Base-by-base conservation (phyloP, 2,329 filamentous ascomycete species). In the Monosporascus sp. region DNA sequence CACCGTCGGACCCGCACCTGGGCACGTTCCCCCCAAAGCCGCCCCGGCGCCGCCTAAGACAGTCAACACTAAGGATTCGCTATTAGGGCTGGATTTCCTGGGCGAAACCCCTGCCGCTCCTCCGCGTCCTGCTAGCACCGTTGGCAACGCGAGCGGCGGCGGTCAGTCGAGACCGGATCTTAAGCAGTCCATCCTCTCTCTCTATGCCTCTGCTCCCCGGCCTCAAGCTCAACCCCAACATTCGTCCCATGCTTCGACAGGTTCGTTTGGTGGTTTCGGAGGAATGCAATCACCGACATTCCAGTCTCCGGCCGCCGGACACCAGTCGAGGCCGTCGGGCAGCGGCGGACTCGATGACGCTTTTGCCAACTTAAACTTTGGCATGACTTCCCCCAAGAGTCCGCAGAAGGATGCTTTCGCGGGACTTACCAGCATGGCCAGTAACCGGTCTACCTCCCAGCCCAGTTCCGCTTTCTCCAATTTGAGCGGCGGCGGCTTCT, bases 151-250 rank as follows among this genome's bases (percentile, higher is more conserved):
- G 46, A 78, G 80, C 5, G 69, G 79, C 3, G 77, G 77, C 19
- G 79, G 80, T 14, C 86, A 89, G 62, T 95, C 91, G 46, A 81
- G 94, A 57, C 92, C 93, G 3, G 94, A 99, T 68, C 77, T 99
- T 55, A 99, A 99, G 73, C 93, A 97, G 71, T 97, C 93, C 2
- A 99, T 99, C 56, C 75, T 99, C 48, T 99, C 94, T 7, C 80
- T 99, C 17, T 99, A 99, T 68, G 91, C 92, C 11, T 88, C 90
- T 7, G 84, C 84, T 5, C 88, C 91, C 1, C 88, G 91, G 66
- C 85, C 89, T n/a, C 87, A 89, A 62, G 77, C 83, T 52, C 72
- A 70, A 9, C 72, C 78, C 22, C 76, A 72, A 50, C 75, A 78
- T 53, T 70, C 73, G 44, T 74, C 78, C 31, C 85, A 88, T 67